Evolutionary conservation across 805 yeast species (phyloP).

Genomic region (Candida ficus): DNA sequence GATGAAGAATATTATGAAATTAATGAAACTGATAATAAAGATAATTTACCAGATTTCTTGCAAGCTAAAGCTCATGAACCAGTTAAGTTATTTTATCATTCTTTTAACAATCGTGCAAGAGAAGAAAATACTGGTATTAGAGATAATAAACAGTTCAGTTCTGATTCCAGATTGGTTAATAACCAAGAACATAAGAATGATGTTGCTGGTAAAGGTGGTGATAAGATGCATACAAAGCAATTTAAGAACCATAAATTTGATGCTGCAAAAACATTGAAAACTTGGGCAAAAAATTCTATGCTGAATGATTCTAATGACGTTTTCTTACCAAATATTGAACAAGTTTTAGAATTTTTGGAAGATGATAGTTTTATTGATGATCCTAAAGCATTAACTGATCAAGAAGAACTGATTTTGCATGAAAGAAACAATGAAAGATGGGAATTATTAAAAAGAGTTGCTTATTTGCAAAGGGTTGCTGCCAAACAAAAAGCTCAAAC

Average conservation of each 20-base stretch:
- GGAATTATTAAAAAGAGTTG: conserved; percentile 64
- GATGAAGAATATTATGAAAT: conserved; percentile 21
- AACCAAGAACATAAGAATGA: conserved; percentile 62
- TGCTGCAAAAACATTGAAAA: conserved; percentile 49
- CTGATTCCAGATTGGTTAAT: conserved; percentile 75
- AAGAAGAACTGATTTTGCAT: conserved; percentile 33
- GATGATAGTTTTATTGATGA: conserved; percentile 33
- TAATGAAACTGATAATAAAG: conserved; percentile 20
- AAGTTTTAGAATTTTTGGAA: conserved; percentile 50
- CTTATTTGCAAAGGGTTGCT: conserved; percentile 64
- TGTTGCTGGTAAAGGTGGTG: conserved; percentile 73
- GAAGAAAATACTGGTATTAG: conserved; percentile 80
- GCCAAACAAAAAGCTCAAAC: conserved; percentile 40
- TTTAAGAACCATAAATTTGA: conserved; percentile 46
- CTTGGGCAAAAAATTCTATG: conserved; percentile 47
- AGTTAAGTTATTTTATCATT: conserved; percentile 30
- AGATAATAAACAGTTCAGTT: conserved; percentile 74
- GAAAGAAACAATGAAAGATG: conserved; percentile 55
- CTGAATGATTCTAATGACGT: conserved; percentile 30
- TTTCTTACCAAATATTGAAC: conserved; percentile 53
- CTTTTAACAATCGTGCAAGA: conserved; percentile 88
- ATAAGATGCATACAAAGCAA: conserved; percentile 44
- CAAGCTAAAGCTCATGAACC: conserved; percentile 18
- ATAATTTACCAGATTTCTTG: conserved; percentile 19
- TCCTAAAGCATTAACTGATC: conserved; percentile 27